Evolutionary conservation across 2,329 filamentous ascomycete genomes (phyloP).

Genomic region (Hypoxylon sp.): DNA sequence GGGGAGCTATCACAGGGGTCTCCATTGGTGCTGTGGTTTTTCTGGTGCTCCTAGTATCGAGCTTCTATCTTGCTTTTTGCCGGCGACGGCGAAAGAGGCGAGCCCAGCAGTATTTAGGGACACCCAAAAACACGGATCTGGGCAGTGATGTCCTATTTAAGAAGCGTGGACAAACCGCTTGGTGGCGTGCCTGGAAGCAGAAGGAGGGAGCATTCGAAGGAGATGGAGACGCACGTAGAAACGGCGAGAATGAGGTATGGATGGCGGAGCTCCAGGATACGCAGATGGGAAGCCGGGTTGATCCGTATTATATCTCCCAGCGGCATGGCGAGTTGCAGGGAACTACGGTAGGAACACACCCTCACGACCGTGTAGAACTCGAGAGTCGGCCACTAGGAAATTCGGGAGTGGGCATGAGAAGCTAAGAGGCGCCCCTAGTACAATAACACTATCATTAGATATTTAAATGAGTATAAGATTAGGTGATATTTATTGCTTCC

Average conservation of each 20-base stretch:
- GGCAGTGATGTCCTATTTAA: neutral
- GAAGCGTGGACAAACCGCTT: neutral
- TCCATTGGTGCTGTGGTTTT: slow-evolving; percentile 14
- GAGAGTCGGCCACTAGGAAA: slow-evolving; percentile 3
- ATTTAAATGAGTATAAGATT: neutral
- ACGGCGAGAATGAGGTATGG: neutral
- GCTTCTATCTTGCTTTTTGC: neutral
- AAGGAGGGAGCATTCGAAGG: neutral
- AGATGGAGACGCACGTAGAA: neutral
- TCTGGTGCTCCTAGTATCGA: slow-evolving; percentile 1
- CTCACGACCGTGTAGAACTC: slow-evolving; percentile 12
- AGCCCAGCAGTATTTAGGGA: neutral
- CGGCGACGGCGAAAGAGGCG: slow-evolving; percentile 14
- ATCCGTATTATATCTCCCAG: slow-evolving; percentile 13
- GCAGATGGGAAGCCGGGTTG: slow-evolving; percentile 11
- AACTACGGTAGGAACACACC: neutral
- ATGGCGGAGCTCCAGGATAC: slow-evolving; percentile 25
- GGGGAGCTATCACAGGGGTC: slow-evolving; percentile 17
- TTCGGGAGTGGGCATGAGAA: neutral
- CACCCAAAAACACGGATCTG: neutral
- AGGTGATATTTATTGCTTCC: neutral
- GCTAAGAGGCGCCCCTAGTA: neutral
- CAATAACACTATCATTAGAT: neutral
- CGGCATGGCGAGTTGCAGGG: slow-evolving; percentile 20
- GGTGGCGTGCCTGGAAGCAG: slow-evolving; percentile 1